Conservation (phyloP, 352 stramenopile genomes). For the Globisporangium perplexum region DNA sequence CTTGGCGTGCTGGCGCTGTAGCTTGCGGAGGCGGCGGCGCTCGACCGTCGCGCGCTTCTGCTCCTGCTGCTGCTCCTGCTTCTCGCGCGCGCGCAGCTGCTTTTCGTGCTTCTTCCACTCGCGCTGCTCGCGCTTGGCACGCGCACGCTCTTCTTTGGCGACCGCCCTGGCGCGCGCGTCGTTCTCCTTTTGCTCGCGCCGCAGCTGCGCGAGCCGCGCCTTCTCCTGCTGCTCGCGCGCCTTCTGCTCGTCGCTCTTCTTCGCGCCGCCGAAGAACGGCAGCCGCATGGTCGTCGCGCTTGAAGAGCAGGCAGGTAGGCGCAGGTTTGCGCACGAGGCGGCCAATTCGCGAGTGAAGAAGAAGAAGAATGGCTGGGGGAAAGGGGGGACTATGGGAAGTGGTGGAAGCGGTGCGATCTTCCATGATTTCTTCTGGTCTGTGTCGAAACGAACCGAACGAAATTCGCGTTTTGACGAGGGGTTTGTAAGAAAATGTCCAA, state of each 20-base stretch:
- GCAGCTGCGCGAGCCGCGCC: constrained; percentile 11
- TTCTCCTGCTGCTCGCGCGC: constrained; percentile 10
- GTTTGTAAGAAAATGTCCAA: not conserved
- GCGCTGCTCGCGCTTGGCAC: constrained; percentile 5
- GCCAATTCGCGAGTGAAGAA: not conserved
- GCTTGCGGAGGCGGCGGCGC: constrained; percentile 20
- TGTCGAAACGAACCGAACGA: not conserved
- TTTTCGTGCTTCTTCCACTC: constrained; percentile 18
- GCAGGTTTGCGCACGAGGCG: not conserved
- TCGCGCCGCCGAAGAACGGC: constrained; percentile 7
- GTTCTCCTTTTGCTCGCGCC: constrained; percentile 15
- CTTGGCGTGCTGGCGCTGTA: constrained; percentile 15
- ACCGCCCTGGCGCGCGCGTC: constrained; percentile 5
- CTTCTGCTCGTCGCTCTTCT: constrained; percentile 8
- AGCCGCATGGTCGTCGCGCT: constrained; percentile 3
- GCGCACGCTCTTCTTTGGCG: constrained; percentile 12
- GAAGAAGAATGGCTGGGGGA: not conserved
- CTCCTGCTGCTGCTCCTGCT: constrained; percentile 8
- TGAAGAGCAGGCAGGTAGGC: no score
- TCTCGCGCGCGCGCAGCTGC: constrained; percentile 12
- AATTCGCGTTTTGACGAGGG: not conserved
- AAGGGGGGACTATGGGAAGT: not conserved
- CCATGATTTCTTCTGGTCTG: no score
- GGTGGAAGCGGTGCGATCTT: not conserved
- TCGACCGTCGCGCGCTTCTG: constrained; percentile 12